Evolutionary conservation across 2,329 filamentous ascomycete species (phyloP), one percentile per base, ranked within the genome.

Genomic region (Hymenoscyphus scutula): DNA sequence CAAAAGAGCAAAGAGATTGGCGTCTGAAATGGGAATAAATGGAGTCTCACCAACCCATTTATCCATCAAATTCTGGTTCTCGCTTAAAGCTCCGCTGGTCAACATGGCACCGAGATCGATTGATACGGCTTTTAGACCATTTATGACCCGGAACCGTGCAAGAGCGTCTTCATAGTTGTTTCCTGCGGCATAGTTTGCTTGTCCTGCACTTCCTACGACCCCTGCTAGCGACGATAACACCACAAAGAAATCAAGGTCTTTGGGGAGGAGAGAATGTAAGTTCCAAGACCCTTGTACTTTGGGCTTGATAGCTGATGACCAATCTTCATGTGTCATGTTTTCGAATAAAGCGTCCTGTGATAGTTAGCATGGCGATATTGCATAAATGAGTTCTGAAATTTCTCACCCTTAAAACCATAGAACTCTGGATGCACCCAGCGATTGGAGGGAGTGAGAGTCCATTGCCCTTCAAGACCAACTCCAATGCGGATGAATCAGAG

Each of bases 381-480:
- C 6, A 48, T 48, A 48, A 19, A 2, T 19, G 19, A 19, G 10
- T 10, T 23, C 8, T 8, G 8, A 19, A 48, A 8, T 5, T 19
- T 10, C 41, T 48, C 19, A 68, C 65, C 25, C 41, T 59, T 32
- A 81, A 74, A 1, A 80, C 77, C 79, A 81, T 81, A 8, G 79
- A 76, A 10, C 76, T 76, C 62, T 81, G 79, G 10, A 82, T 73
- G 15, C 79, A 73, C 37, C 80, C 80, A 27, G 76, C 74, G 19
- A 82, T 73, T 23, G 62, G 65, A 13, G 67, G 67, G 57, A 68
- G 63, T 25, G 29, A 25, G 32, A 48, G 29, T n/a, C 13, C 15
- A 55, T 6, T 32, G 15, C 32, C 3, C 1, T 37, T 11, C n/a
- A 67, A 23, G 1, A 60, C 38, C 25, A 29, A 56, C 17, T 56